Evolutionary conservation across 352 stramenopile species (phyloP).

Genomic region (Globisporangium iwayamae): DNA sequence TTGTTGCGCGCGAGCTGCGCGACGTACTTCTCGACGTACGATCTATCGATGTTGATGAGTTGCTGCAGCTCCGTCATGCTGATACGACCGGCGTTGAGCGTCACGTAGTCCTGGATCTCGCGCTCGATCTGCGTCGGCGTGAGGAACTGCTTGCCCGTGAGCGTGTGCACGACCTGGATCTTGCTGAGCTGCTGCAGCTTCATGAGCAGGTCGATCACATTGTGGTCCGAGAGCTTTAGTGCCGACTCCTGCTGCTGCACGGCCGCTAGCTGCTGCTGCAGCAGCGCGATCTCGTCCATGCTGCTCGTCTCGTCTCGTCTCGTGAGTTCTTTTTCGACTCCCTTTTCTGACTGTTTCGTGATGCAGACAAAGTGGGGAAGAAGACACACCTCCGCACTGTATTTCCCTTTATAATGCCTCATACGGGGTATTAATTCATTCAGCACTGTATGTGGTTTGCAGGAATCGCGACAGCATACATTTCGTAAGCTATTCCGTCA

Average conservation of each 20-base stretch:
- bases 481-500: too few relatives aligned
- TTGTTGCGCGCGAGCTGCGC: slow-evolving; percentile 35
- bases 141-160: slow-evolving; percentile 78
- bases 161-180: slow-evolving; percentile 77
- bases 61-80: slow-evolving; percentile 66
- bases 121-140: slow-evolving; percentile 67
- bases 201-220: slow-evolving; percentile 73
- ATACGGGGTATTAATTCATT: neutral
- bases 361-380: neutral
- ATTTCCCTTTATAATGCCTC: neutral
- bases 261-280: slow-evolving; percentile 75
- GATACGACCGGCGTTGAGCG: slow-evolving; percentile 58
- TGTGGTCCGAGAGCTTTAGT: slow-evolving; percentile 82
- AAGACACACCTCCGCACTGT: neutral
- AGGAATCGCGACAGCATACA: neutral
- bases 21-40: slow-evolving; percentile 63
- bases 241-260: slow-evolving; percentile 75
- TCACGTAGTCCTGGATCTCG: slow-evolving; percentile 73
- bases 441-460: neutral
- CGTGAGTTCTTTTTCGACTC: neutral
- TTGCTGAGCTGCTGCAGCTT: slow-evolving; percentile 76
- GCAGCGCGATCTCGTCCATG: slow-evolving; percentile 83
- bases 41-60: slow-evolving; percentile 66
- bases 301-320: neutral
- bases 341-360: neutral